Percentiles rank a stretch among this genome's conserved stretches.
Evolutionary conservation across 2,329 filamentous ascomycete species (phyloP).

Genomic region (Ophiostoma novo-ulmi): DNA sequence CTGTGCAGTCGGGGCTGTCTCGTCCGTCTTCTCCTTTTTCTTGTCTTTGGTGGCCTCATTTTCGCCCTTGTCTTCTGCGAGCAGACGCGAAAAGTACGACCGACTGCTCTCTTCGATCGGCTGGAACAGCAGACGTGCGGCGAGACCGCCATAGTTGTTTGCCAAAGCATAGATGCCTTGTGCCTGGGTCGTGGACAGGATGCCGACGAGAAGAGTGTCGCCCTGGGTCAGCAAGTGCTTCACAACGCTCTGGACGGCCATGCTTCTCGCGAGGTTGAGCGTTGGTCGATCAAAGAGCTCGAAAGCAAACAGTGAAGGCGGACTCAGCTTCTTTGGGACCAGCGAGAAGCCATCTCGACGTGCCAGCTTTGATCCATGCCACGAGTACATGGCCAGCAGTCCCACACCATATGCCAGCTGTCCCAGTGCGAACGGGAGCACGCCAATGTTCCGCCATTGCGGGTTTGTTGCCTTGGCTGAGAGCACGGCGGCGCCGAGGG

Average conservation of each 20-base stretch:
- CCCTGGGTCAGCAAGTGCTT: conserved; percentile 95
- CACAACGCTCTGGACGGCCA: conserved; percentile 81
- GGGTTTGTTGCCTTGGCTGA: neutral
- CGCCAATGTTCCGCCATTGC: conserved; percentile 55
- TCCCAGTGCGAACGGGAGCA: conserved; percentile 83
- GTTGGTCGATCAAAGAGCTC: conserved; percentile 65
- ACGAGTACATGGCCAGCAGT: conserved; percentile 65
- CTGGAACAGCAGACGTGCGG: conserved; percentile 86
- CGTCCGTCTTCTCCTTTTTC: neutral
- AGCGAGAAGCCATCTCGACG: conserved; percentile 63
- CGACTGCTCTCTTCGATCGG: conserved; percentile 92
- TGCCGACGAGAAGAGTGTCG: conserved; percentile 80
- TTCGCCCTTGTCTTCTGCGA: conserved; percentile 38
- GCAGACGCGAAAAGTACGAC: conserved; percentile 78
- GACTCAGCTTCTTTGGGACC: conserved; percentile 42
- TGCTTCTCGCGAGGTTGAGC: conserved; percentile 67
- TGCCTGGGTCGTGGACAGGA: conserved; percentile 68
- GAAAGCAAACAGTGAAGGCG: conserved; percentile 48
- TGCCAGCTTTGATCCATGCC: conserved; percentile 55
- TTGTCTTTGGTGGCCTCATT: neutral
- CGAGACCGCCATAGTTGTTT: conserved; percentile 86
- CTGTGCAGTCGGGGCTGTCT: conserved; percentile 23
- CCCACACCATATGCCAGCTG: conserved; percentile 70
- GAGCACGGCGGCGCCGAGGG: conserved; percentile 64
- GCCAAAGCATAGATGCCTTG: conserved; percentile 92